These are phyloP conservation scores for Adansonia rubrostipa DNA, from an alignment of 441 rosid genomes.

Conservation along the genomic window DNA sequence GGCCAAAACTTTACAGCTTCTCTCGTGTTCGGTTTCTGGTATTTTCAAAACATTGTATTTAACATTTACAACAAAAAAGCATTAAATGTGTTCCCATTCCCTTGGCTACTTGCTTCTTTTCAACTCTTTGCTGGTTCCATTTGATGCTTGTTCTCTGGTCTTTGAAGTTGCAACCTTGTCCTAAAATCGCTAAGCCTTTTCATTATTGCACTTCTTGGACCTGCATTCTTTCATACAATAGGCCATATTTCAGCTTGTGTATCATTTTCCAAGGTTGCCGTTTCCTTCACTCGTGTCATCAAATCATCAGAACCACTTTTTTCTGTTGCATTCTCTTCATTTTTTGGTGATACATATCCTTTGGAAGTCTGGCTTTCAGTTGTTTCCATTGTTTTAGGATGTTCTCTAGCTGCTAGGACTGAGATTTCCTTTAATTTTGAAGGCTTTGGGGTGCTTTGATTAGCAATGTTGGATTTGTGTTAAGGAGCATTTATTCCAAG, in stretches of 20 bases:
- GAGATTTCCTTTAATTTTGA: slow-evolving; percentile 86
- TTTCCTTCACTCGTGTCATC: slow-evolving; percentile 93
- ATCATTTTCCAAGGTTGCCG: slow-evolving; percentile 95
- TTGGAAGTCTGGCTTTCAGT: slow-evolving; percentile 87
- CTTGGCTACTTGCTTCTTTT: slow-evolving; percentile 97
- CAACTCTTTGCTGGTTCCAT: slow-evolving; percentile 89
- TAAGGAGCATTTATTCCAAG: slow-evolving; percentile 84
- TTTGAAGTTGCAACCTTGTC: slow-evolving; percentile 74
- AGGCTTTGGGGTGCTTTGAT: slow-evolving; percentile 93
- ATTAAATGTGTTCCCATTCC: slow-evolving; percentile 82
- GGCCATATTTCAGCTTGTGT: slow-evolving; percentile 98
- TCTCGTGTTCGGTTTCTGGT: slow-evolving; percentile 83
- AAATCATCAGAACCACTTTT: slow-evolving; percentile 95
- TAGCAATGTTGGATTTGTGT: slow-evolving; percentile 88
- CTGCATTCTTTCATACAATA: slow-evolving; percentile 89
- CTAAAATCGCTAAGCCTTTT: slow-evolving; percentile 80
- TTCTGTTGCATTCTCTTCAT: slow-evolving; percentile 87
- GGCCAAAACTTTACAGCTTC: slow-evolving; percentile 57
- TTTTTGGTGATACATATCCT: slow-evolving; percentile 85
- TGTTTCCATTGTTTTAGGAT: slow-evolving; percentile 88
- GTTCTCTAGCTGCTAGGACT: slow-evolving; percentile 88
- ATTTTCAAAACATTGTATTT: slow-evolving; percentile 86
- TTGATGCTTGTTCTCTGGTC: slow-evolving; percentile 86
- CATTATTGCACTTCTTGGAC: slow-evolving; percentile 80
- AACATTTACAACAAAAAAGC: slow-evolving; percentile 93